Evolutionary conservation across 768 basidiomycete species (phyloP), one percentile per base, ranked within the genome.

Genomic region (Tremella mesenterica): DNA sequence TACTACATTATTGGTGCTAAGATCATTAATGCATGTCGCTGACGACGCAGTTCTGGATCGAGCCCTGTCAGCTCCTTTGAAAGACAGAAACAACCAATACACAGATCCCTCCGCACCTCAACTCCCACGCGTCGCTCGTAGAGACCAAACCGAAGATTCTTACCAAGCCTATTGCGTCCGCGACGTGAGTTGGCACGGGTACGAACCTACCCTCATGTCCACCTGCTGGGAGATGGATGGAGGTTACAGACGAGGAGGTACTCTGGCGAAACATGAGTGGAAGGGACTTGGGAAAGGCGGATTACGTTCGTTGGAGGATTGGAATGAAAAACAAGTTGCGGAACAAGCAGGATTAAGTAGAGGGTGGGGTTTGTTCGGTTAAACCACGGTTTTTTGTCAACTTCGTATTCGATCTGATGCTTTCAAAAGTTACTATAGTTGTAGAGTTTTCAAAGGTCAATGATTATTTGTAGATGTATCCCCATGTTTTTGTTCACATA

Each of bases 261-360:
- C 83, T 38, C 81, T 99, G 21, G 93, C 92, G 4, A 79, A 86
- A 60, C 95, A 99, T 62, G 88, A 96, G 74, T 99, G 91, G 88
- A 95, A 92, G 74, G 91, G 92, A 5, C 75, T 92, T 50, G 79
- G 80, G 1, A 92, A 89, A 73, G 80, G 70, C 21, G 74, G 74
- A 5, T 59, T 75, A 66, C 66, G 54, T 30, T 56, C 49, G 33
- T 66, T 95, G 44, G 84, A 89, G 63, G 88, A 91, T 65, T 85
- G 82, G 78, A 78, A 80, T 3, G 85, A 85, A 73, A 85, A 81
- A 31, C 38, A 23, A 5, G 14, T 23, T n/a, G 38, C 38, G 38
- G 64, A 70, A 70, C 31, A 63, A 62, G 36, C 53, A 30, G 26
- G 55, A 63, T 10, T 3, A 10, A 18, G 43, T 20, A 14, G 43